Percentiles rank a stretch among this genome's conserved stretches.
Conservation (phyloP, 768 basidiomycete species). For the Chalciporus pseudorubinellus region DNA sequence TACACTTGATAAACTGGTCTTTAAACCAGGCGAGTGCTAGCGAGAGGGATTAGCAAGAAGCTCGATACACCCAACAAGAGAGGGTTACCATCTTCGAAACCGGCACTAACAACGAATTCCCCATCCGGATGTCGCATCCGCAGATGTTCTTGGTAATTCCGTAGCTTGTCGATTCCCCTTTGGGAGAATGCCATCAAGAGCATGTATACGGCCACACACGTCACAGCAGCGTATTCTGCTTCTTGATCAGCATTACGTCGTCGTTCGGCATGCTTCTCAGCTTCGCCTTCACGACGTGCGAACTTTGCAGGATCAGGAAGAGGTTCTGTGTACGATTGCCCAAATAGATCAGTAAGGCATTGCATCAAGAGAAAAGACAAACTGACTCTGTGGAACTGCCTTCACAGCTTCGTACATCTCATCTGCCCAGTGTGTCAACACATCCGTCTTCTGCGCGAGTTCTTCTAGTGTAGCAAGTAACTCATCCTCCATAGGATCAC, state of each 20-base stretch:
- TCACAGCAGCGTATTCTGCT: slow-evolving; percentile 80
- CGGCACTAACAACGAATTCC: slow-evolving; percentile 71
- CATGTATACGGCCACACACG: slow-evolving; percentile 87
- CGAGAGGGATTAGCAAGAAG: slow-evolving; percentile 5
- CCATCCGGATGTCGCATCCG: slow-evolving; percentile 78
- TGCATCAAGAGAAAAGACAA: neutral
- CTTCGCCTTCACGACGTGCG: slow-evolving; percentile 64
- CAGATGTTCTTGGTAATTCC: slow-evolving; percentile 76
- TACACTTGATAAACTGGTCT: slow-evolving; percentile 90
- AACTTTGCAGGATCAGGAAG: slow-evolving; percentile 80
- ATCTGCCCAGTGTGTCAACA: slow-evolving; percentile 91
- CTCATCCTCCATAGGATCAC: slow-evolving; percentile 78
- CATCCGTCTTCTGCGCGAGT: slow-evolving; percentile 93
- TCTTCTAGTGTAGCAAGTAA: slow-evolving; percentile 82
- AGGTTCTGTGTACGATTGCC: slow-evolving; percentile 51
- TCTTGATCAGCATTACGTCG: slow-evolving; percentile 74
- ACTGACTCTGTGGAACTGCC: slow-evolving; percentile 78
- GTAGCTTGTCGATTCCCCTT: slow-evolving; percentile 84
- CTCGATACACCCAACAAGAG: neutral
- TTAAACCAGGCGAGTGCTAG: slow-evolving; percentile 87
- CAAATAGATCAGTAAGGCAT: neutral
- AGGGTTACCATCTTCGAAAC: slow-evolving; percentile 70
- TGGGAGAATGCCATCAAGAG: slow-evolving; percentile 90
- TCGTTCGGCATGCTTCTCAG: slow-evolving; percentile 63
- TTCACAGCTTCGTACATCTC: slow-evolving; percentile 91